Evolutionary conservation across 768 basidiomycete species (phyloP), one percentile per base, ranked within the genome.

Genomic region (Omphalotus guepiniiformis): DNA sequence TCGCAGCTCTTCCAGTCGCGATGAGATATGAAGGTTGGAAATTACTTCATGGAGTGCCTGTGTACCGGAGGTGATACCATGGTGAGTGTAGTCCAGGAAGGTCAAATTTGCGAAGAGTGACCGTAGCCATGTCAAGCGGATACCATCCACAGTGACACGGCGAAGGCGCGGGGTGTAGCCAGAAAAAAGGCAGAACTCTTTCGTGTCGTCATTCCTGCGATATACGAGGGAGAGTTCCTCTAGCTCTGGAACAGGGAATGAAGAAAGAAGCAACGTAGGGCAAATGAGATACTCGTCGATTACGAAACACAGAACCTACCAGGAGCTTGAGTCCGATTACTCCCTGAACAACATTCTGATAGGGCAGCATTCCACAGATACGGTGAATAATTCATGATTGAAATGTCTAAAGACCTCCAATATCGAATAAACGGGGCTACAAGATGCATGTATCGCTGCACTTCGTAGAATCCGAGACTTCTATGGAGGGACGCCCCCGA

Each of bases 311-410:
- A 13, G 7, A 27, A 30, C 46, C 25, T 21, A 47, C 58, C 42
- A 11, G 60, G 65, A 1, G 73, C 80, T 39, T 69, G 63, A 6
- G 65, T 58, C 21, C 67, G 48, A 40, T 56, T 51, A 19, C 53
- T 55, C 19, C 63, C 61, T 7, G 65, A 67, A 55, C 77, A 82
- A 50, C 74, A 73, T 19, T 68, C 72, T 3, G 80, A 79, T 32
- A 87, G 69, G 18, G 82, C 74, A 11, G 81, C 78, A 42, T 81
- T 83, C 79, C 80, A 84, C n/a, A 87, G 67, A 58, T 76, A 80
- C 1, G 83, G 83, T 3, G 76, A 69, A 46, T 80, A 79, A 13
- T 73, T 67, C 29, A 65, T 51, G 60, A 87, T 81, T 15, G 62
- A 63, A 38, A 87, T 72, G 43, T 78, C 68, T 13, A 88, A 70